Conservation (phyloP, 352 stramenopile species). For the Elongisporangium anandrum region DNA sequence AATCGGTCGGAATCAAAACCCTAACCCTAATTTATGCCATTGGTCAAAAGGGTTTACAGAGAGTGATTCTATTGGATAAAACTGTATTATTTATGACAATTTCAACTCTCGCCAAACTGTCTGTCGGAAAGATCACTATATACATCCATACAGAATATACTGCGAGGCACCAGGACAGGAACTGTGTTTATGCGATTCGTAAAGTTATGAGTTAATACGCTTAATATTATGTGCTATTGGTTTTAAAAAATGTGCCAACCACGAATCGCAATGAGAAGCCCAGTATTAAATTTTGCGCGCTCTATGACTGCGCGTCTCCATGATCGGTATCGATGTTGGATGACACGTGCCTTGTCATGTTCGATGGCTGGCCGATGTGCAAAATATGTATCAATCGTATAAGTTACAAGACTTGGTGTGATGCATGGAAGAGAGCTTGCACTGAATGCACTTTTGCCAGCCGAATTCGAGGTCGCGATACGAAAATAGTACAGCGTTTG, state of each 20-base stretch:
- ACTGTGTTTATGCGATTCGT: no score
- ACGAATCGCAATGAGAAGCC: conserved; percentile 12
- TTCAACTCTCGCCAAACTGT: no score
- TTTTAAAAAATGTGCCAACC: conserved; percentile 25
- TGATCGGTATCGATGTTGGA: conserved; percentile 32
- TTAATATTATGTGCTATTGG: no score
- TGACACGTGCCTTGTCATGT: conserved; percentile 37
- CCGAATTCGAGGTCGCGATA: conserved; percentile 41
- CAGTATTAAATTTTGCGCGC: conserved; percentile 7
- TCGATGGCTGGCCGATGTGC: conserved; percentile 36
- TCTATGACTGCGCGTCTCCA: conserved; percentile 16
- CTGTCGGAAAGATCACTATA: no score
- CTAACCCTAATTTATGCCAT: no score
- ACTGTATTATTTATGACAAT: no score
- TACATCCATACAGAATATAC: no score
- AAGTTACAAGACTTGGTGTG: conserved; percentile 66
- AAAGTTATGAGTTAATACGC: no score
- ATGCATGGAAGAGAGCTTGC: conserved; percentile 20
- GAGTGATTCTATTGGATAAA: no score
- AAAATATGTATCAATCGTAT: conserved; percentile 62
- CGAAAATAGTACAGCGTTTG: conserved; percentile 52
- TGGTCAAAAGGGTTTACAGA: no score
- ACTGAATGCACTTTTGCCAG: conserved; percentile 33
- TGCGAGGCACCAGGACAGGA: no score
- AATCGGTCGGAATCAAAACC: not conserved